These are phyloP conservation scores for Diaporthe citrichinensis DNA, from an alignment of 2,329 filamentous ascomycete species.

Conservation along the genomic window DNA sequence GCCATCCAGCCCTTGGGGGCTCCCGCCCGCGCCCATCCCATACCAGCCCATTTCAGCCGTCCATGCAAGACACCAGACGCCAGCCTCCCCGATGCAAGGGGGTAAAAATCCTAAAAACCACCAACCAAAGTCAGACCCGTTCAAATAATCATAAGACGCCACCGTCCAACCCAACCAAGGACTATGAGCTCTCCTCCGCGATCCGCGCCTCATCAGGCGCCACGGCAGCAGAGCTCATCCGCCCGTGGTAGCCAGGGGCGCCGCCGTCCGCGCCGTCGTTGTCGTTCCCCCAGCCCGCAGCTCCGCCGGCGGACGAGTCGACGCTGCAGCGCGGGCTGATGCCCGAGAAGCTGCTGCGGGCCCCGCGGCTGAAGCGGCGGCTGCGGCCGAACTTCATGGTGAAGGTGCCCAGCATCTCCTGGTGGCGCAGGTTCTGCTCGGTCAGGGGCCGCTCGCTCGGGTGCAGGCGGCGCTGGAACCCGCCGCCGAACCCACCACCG, in stretches of 20 bases:
- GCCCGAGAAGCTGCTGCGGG: conserved; percentile 46
- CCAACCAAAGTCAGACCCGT: not conserved
- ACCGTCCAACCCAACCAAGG: too few relatives aligned
- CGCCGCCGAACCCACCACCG: not conserved
- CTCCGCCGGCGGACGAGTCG: not conserved
- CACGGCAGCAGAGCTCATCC: conserved; percentile 19
- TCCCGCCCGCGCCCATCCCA: conserved; percentile 8
- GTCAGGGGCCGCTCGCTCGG: conserved; percentile 62
- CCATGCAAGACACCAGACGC: conserved; percentile 20
- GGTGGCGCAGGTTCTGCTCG: conserved; percentile 61
- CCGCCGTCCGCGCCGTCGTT: not conserved
- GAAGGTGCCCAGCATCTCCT: conserved; percentile 62
- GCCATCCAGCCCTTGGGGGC: conserved; percentile 24
- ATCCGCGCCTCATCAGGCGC: conserved; percentile 30
- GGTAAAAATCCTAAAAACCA: not conserved
- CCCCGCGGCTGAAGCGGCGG: conserved; percentile 35
- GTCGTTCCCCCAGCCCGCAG: not conserved
- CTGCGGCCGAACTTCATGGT: conserved; percentile 61
- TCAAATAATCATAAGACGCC: not conserved
- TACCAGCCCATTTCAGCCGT: not conserved
- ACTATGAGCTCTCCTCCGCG: conserved; percentile 20
- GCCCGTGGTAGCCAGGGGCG: not conserved
- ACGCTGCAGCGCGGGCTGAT: conserved; percentile 57
- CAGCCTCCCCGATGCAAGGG: conserved; percentile 9
- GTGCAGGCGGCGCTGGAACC: conserved; percentile 48